These are phyloP conservation scores for Obba rivulosa DNA, from an alignment of 768 basidiomycete species.

Conservation along the genomic window DNA sequence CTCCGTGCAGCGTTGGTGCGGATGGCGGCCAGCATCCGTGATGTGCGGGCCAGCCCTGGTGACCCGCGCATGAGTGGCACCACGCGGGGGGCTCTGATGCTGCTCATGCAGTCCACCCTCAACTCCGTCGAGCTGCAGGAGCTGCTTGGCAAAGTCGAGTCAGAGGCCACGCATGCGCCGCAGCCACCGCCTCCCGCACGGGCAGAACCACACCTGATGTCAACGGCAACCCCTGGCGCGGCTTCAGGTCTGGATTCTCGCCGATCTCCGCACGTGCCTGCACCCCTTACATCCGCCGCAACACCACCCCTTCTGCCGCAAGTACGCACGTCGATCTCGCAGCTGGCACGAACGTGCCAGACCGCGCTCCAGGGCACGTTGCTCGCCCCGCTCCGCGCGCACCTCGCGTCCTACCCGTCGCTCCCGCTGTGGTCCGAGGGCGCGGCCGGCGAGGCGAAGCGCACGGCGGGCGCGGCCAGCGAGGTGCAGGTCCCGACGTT, in stretches of 20 bases:
- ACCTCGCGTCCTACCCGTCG: constrained; percentile 66
- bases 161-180: constrained; percentile 7
- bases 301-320: constrained; percentile 44
- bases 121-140: constrained; percentile 74
- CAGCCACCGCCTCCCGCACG: constrained; percentile 23
- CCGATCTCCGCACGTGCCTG: constrained; percentile 17
- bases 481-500: constrained; percentile 83
- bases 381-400: constrained; percentile 71
- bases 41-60: constrained; percentile 47
- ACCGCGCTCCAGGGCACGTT: constrained; percentile 75
- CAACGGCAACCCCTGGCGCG: constrained; percentile 15
- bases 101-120: constrained; percentile 80
- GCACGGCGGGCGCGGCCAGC: constrained; percentile 31
- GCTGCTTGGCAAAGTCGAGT: constrained; percentile 50
- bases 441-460: constrained; percentile 38
- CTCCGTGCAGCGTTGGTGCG: constrained; percentile 55
- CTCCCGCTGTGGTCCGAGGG: constrained; percentile 60
- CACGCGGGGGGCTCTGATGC: constrained; percentile 61
- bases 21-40: constrained; percentile 53
- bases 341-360: constrained; percentile 73
- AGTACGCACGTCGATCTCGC: constrained; percentile 49
- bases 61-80: constrained; percentile 43
- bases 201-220: constrained; percentile 13
- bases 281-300: neutral
- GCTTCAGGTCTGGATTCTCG: constrained; percentile 17